Conservation (phyloP, 1,139 yeast genomes). For the Suhomyces bokatorum region DNA sequence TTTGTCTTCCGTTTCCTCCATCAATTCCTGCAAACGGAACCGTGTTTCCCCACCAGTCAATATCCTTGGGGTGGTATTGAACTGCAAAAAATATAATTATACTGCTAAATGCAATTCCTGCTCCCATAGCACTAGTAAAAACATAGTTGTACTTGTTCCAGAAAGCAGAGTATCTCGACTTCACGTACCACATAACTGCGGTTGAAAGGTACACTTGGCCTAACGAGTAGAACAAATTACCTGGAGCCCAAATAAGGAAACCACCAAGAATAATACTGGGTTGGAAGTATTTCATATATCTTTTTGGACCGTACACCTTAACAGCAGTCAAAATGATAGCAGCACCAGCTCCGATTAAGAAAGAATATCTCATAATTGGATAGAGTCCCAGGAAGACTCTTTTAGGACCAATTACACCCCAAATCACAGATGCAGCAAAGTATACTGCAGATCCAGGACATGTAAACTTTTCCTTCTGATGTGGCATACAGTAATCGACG, state of each 20-base stretch:
- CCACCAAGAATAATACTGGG: constrained; percentile 23
- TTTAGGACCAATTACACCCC: constrained; percentile 41
- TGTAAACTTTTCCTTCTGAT: constrained; percentile 30
- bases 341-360: constrained; percentile 34
- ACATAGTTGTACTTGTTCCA: constrained; percentile 25
- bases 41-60: constrained; percentile 23
- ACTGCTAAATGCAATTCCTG: constrained; percentile 22
- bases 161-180: constrained; percentile 18
- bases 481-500: constrained; percentile 29
- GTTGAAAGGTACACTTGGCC: constrained; percentile 17
- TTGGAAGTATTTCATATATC: constrained; percentile 17
- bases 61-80: constrained; percentile 18
- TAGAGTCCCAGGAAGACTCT: constrained; percentile 35
- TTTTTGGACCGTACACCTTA: constrained; percentile 23
- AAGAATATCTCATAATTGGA: constrained; percentile 37
- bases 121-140: constrained; percentile 20
- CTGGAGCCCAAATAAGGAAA: constrained; percentile 18
- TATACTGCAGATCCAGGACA: constrained; percentile 38
- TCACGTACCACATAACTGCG: constrained; percentile 20
- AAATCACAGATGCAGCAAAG: constrained; percentile 34
- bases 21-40: constrained; percentile 18
- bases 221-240: constrained; percentile 21
- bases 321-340: constrained; percentile 21
- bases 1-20: constrained; percentile 3
- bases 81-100: constrained; percentile 24